A percentile compares a stretch with the other conserved stretches of the same genome.
These are phyloP conservation scores for Podosphaera fusca DNA, from an alignment of 2,329 filamentous ascomycete genomes.

Conservation along the genomic window DNA sequence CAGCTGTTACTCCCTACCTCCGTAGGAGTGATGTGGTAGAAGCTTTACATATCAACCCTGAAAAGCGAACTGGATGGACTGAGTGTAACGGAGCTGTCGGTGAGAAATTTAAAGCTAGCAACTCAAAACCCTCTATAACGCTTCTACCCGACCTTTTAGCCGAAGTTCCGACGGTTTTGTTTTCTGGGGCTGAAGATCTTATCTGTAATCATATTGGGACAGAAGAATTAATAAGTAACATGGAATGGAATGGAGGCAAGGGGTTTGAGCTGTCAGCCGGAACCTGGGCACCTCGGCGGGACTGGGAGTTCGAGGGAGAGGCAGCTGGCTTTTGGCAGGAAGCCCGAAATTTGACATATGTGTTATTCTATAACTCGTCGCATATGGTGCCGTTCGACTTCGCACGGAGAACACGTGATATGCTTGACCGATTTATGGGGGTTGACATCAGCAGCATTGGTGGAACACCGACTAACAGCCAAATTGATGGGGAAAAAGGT, in stretches of 20 bases:
- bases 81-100: conserved; percentile 74
- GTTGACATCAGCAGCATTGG: conserved; percentile 83
- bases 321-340: conserved; percentile 80
- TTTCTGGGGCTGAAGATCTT: conserved; percentile 80
- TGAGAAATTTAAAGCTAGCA: conserved; percentile 40
- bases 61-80: conserved; percentile 70
- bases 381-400: conserved; percentile 98
- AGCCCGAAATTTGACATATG: conserved; percentile 84
- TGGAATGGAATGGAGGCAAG: conserved; percentile 77
- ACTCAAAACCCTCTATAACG: conserved; percentile 49
- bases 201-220: conserved; percentile 97
- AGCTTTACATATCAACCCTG: conserved; percentile 62
- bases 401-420: conserved; percentile 67
- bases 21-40: conserved; percentile 53
- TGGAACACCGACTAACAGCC: conserved; percentile 41
- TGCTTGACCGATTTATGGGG: conserved; percentile 90
- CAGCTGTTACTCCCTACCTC: conserved; percentile 58
- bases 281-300: conserved; percentile 71
- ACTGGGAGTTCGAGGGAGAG: conserved; percentile 86
- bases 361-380: conserved; percentile 82
- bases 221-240: conserved; percentile 68
- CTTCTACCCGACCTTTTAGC: conserved; percentile 59
- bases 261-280: conserved; percentile 77
- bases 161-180: conserved; percentile 59
- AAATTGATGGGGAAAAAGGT: conserved; percentile 47